phyloP scores from a whole-genome alignment of 495 filamentous ascomycete genomes.

The Lentithecium fluviatile region DNA sequence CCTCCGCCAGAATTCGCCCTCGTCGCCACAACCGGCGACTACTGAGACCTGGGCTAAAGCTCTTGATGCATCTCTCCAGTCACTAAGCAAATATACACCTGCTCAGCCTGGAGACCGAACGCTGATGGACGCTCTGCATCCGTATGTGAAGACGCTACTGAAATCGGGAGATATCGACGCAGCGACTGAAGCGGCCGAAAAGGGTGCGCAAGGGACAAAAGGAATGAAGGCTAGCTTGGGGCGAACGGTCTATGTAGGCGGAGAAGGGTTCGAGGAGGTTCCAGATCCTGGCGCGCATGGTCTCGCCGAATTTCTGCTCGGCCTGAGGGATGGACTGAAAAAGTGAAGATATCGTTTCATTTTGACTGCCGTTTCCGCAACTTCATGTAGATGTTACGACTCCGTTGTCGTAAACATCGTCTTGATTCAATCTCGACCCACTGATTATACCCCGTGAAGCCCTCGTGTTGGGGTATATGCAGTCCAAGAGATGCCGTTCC shows the following conservation, averaged over 20 bases:
- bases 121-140: slow-evolving; percentile 82
- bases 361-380: slow-evolving; percentile 6
- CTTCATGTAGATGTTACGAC: slow-evolving; percentile 17
- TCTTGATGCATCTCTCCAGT: slow-evolving; percentile 64
- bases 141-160: slow-evolving; percentile 73
- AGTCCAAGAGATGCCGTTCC: too few relatives aligned
- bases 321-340: slow-evolving; percentile 60
- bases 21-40: slow-evolving; percentile 50
- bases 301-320: slow-evolving; percentile 74
- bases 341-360: slow-evolving; percentile 15
- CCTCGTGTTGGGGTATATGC: too few relatives aligned
- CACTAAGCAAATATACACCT: slow-evolving; percentile 81
- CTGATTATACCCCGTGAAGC: too few relatives aligned
- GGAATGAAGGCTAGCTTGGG: slow-evolving; percentile 89
- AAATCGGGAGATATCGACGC: slow-evolving; percentile 61
- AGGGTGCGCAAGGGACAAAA: slow-evolving; percentile 79
- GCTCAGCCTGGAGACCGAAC: slow-evolving; percentile 87
- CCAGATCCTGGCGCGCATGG: slow-evolving; percentile 93
- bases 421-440: too few relatives aligned
- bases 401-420: neutral
- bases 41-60: slow-evolving; percentile 71
- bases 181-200: slow-evolving; percentile 71
- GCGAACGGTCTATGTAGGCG: slow-evolving; percentile 86
- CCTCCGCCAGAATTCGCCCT: slow-evolving; percentile 57
- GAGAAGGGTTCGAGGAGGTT: slow-evolving; percentile 73